Conservation (phyloP, 1,284 basidiomycete species). For the Boletellus dicymbophilus region DNA sequence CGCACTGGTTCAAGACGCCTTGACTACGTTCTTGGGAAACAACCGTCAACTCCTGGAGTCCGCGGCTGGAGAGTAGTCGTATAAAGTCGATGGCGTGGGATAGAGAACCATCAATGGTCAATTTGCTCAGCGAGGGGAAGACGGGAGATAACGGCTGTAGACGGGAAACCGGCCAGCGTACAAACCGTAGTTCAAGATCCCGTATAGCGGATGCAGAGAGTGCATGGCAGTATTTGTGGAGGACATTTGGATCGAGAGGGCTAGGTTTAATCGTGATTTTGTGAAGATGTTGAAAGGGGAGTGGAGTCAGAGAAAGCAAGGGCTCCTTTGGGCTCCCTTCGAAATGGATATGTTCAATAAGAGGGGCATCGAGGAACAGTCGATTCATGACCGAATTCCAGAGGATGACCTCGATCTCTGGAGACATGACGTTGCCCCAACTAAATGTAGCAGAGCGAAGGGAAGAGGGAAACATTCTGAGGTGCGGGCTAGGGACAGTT, state of each 20-base stretch:
- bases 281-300: constrained; percentile 23
- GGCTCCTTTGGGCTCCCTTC: constrained; percentile 30
- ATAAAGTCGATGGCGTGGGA: constrained; percentile 26
- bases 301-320: constrained; percentile 14
- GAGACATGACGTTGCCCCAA: constrained; percentile 20
- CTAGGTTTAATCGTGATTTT: constrained; percentile 27
- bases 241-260: constrained; percentile 25
- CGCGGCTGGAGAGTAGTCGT: constrained; percentile 20
- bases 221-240: constrained; percentile 28
- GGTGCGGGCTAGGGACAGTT: constrained; percentile 3
- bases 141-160: constrained; percentile 22
- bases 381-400: constrained; percentile 24
- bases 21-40: constrained; percentile 20
- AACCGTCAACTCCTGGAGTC: constrained; percentile 21
- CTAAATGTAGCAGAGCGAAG: constrained; percentile 23
- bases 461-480: constrained; percentile 25
- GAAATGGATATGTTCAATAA: constrained; percentile 22
- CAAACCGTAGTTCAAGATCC: constrained; percentile 27
- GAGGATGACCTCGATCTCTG: constrained; percentile 19
- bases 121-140: constrained; percentile 24
- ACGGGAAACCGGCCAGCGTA: constrained; percentile 24
- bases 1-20: constrained; percentile 12
- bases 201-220: constrained; percentile 20
- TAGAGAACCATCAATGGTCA: constrained; percentile 21
- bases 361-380: constrained; percentile 21